Evolutionary conservation across 2,329 filamentous ascomycete genomes (phyloP).

Genomic region (Endoconidiophora laricicola): DNA sequence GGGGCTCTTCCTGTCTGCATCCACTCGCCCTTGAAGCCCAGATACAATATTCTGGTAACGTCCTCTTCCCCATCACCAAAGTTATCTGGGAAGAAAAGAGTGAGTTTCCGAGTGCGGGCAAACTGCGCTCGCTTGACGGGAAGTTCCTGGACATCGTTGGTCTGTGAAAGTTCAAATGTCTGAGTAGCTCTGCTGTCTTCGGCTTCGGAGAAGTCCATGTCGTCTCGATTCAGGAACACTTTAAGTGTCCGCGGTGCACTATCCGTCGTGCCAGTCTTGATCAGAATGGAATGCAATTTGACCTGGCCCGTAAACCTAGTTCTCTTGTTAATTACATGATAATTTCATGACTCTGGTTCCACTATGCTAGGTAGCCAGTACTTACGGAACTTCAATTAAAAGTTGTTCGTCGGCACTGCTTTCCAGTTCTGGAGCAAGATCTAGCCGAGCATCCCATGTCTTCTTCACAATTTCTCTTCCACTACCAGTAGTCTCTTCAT

Average conservation of each 20-base stretch:
- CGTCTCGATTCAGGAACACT: constrained; percentile 71
- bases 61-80: constrained; percentile 69
- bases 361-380: constrained; percentile 14
- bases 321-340: not conserved
- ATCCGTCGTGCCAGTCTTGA: constrained; percentile 57
- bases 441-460: constrained; percentile 70
- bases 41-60: constrained; percentile 59
- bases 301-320: constrained; percentile 83
- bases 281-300: constrained; percentile 74
- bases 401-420: constrained; percentile 88
- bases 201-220: constrained; percentile 70
- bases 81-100: constrained; percentile 85
- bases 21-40: constrained; percentile 91
- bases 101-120: constrained; percentile 65
- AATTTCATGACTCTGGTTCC: not conserved
- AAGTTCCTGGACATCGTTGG: constrained; percentile 70
- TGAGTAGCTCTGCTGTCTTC: constrained; percentile 57
- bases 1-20: constrained; percentile 61
- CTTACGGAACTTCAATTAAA: constrained; percentile 79
- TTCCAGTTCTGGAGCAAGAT: constrained; percentile 54
- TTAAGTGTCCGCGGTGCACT: constrained; percentile 70
- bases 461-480: constrained; percentile 71
- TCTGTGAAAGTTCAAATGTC: constrained; percentile 59
- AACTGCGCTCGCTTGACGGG: constrained; percentile 78
- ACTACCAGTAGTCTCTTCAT: constrained; percentile 53